These are phyloP conservation scores for Pseudocercospora vitis DNA, from an alignment of 2,329 filamentous ascomycete species.

Conservation along the genomic window DNA sequence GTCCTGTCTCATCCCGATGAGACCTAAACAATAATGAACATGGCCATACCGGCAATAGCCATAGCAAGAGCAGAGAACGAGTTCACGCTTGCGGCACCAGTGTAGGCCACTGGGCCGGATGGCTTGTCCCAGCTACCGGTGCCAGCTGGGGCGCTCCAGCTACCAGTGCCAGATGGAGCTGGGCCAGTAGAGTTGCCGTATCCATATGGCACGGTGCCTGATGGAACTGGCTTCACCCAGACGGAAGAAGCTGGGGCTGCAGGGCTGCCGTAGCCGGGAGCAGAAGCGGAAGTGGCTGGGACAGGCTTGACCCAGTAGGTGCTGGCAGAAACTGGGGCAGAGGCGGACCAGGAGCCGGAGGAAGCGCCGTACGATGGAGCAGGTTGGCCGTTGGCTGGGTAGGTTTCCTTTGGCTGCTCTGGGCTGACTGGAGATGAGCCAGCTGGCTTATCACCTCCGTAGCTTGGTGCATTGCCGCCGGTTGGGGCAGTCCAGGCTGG, in stretches of 20 bases:
- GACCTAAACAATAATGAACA: conserved; percentile 6
- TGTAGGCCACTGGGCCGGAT: conserved; percentile 8
- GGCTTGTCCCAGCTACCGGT: conserved; percentile 5
- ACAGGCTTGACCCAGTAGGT: neutral
- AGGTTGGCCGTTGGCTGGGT: too few relatives aligned
- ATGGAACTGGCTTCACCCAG: conserved; percentile 4
- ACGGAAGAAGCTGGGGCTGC: neutral
- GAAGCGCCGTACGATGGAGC: neutral
- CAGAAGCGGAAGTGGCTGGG: neutral
- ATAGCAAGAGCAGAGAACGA: conserved; percentile 6
- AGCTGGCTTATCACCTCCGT: too few relatives aligned
- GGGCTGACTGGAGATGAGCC: neutral
- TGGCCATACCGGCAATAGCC: conserved; percentile 4
- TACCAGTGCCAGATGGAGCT: conserved; percentile 5
- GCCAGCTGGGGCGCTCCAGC: conserved; percentile 4
- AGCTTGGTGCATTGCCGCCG: too few relatives aligned
- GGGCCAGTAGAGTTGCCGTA: conserved; percentile 2
- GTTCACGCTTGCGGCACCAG: conserved; percentile 9
- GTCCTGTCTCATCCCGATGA: neutral
- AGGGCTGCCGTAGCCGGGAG: neutral
- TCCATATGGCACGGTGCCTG: neutral
- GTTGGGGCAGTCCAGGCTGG: conserved; percentile 1
- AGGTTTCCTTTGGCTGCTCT: too few relatives aligned
- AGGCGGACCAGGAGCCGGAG: neutral
- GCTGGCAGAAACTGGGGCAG: neutral